Base-by-base conservation (phyloP, 225 moss, liverwort and hornwort genomes). In the Polytrichum formosum region DNA sequence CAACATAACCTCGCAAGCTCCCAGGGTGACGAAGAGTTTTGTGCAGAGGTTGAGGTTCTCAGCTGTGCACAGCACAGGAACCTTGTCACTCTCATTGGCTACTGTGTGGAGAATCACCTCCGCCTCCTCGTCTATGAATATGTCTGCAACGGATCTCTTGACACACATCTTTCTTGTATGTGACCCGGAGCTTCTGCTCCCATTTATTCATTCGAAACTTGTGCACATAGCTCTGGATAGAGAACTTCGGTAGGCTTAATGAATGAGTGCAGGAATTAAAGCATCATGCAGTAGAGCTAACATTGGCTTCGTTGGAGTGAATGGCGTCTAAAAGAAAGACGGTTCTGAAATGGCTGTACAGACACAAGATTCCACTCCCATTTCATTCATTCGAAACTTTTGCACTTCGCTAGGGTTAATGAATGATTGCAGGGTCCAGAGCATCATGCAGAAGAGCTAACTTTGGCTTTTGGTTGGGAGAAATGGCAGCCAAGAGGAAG, bases 51-150 rank as follows among this genome's bases (percentile, higher is more conserved):
- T 19, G 83, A 87, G 64, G 87, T 87, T 20, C 78, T 91, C 5
- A 83, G 76, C 9, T 87, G 81, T 67, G 91, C 91, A 10, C 89
- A 87, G 20, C 91, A 91, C 67, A 78, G 91, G 71, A 91, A 91
- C 35, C 77, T 91, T 25, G 91, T 91, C 19, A 87, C 87, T 17
- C 87, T 91, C 19, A 83, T 90, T 18, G 91, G 91, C 2, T 91
- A 83, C 67, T 91, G 91, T 26, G 78, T 74, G 18, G 87, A 90
- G 26, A 81, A 83, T 5, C 67, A 72, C 2, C 75, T 67, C 8
- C 87, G 87, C 10, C 72, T 89, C 62, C 80, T 91, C 21, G 89
- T 91, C 1, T 91, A 91, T 23, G 91, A 91, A 75, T 91, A 79
- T 20, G 89, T 87, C 58, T 91, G 91, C 72, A 91, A 89, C 63